Base-by-base conservation (phyloP, 805 yeast species). In the Candida sithepensis region DNA sequence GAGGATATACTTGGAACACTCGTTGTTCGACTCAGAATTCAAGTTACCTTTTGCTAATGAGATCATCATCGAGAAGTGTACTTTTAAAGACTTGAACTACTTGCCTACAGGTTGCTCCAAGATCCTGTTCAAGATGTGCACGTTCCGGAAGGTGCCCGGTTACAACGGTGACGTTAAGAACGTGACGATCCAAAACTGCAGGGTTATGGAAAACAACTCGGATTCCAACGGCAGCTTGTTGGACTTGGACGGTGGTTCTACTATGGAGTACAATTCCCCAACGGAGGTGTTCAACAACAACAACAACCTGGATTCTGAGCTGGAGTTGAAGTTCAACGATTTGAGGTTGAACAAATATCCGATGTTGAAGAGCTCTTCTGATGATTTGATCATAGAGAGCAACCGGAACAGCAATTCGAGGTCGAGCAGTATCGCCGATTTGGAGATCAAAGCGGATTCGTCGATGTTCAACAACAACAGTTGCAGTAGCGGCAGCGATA, bases 41-140 rank as follows among this genome's bases (percentile, higher is more conserved):
- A 56, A 53, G 45, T 48, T 62, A 40, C 66, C 66, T 4, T 48
- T 44, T 34, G 57, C 64, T 3, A 57, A 58, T 43, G 64, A 61
- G 45, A 56, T 60, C 42, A 45, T 58, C 19, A 61, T 61, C 41
- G 66, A 62, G 46, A 62, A 62, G 42, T 61, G 65, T 51, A 62
- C 65, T 6, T 62, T 61, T 38, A 62, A 62, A 43, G 66, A 61
- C 46, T 51, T 62, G 21, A 53, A 55, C 16, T 53, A 53, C 33
- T 32, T 62, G 19, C 65, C 66, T 3, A 14, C 49, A 1, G 16
- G 28, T 2, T 52, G 58, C 21, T 46, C 44, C 5, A 59, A 51
- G 43, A 55, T 61, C 38, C 65, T 61, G 43, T 62, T 62, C 48
- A 62, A 60, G 49, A 60, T 62, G 65, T 62, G 66, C 43, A 61